Base-by-base conservation (phyloP, 768 basidiomycete genomes). In the Rhodosporidiobolus odoratus region DNA sequence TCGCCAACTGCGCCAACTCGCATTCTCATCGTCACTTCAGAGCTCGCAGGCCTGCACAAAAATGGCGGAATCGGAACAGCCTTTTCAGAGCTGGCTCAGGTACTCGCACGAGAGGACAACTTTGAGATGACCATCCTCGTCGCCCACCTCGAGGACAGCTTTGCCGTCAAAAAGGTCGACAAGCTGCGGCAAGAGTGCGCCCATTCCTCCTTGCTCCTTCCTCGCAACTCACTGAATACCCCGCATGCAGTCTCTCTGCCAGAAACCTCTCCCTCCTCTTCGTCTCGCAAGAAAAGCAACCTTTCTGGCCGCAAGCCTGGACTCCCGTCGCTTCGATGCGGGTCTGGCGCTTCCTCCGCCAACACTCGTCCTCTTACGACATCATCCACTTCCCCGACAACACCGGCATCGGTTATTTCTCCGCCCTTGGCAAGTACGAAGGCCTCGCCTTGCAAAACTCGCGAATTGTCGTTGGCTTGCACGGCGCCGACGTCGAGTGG, bases 331-430 rank as follows among this genome's bases (percentile, higher is more conserved):
- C 73, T 16, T 68, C 73, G 41, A 54, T 75, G 59, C 65, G 66
- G 2, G 65, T 75, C 34, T 69, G 66, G 70, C 64, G 58, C 17
- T 62, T 34, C 47, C 63, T 75, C 9, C 50, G 62, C 21, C 3
- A 25, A 0, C 56, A 21, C 35, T 62, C 71, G 30, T 59, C 54
- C 50, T 27, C 37, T 5, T 65, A 63, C 64, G 73, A 75, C 66
- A 56, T 75, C 43, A 27, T 75, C 32, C 73, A 75, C 66, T 75
- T 75, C 53, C 73, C 69, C 17, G 73, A 75, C 64, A 75, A 75
- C 62, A 70, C 69, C 27, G 73, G 73, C 19, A 65, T 75, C 56
- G 68, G 66, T 25, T 75, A 66, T 57, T 75, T 71, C 45, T 27
- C 38, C 30, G 37, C 65, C 10, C 64, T 75, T 37, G 73, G 32